Evolutionary conservation across 768 basidiomycete genomes (phyloP), one percentile per base, ranked within the genome.

Genomic region (Leucocoprinus sp.): DNA sequence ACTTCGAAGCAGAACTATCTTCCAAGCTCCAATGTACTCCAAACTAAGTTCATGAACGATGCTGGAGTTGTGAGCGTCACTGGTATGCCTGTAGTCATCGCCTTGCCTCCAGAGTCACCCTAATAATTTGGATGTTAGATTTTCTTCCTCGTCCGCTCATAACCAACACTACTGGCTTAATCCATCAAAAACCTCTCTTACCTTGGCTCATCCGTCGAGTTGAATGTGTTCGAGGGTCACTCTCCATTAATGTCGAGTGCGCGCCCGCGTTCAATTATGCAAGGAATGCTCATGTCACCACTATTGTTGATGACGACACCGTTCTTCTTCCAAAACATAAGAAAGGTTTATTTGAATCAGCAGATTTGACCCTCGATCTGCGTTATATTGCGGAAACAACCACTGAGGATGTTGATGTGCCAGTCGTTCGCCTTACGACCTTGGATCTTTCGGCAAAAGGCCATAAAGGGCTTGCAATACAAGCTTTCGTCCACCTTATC

Each of bases 221-320:
- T 35, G 89, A 91, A 68, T 84, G 89, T 49, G 78, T 97, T 52
- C 84, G 95, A 14, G 95, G 95, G 0, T 73, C 59, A 5, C 68
- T 96, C 24, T 82, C 88, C 0, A 69, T 95, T 43, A 72, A 78
- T 47, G 74, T 97, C 62, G 89, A 98, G 66, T 93, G 90, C 55
- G 91, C 90, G 0, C 95, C 95, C 0, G 95, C 93, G 0, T 99
- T 99, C 78, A 84, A 96, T 62, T 99, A 99, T 55, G 93, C 91
- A 0, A 74, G 85, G 9, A 74, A 80, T 38, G 39, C 69, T 2
- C 95, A 98, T 61, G 75, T 70, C 6, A 84, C 85, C 1, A 60
- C 70, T 22, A 68, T 80, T 52, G 52, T 79, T 43, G 56, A 66
- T 14, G 78, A 82, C 55, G 64, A 66, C 28, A 59, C 57, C 26